phyloP scores from a whole-genome alignment of 2,329 filamentous ascomycete genomes.

The Beauveria sp. region DNA sequence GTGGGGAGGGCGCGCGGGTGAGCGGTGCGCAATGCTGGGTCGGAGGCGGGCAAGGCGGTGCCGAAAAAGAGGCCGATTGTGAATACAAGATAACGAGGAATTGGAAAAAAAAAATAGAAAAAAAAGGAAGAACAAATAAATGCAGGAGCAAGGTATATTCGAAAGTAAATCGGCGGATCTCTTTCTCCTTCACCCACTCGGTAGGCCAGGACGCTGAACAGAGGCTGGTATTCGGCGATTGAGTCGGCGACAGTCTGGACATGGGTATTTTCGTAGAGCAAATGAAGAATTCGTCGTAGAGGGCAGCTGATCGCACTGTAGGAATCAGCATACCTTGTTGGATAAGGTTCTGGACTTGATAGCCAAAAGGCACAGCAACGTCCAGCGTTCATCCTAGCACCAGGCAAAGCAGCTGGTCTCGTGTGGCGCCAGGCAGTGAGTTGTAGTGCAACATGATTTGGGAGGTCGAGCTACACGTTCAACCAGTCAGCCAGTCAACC shows the following conservation, averaged over 20 bases:
- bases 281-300: not conserved
- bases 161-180: too few species aligned
- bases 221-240: not conserved
- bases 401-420: not conserved
- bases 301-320: not conserved
- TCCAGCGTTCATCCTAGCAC: not conserved
- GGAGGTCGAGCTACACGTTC: not conserved
- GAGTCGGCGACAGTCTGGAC: not conserved
- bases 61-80: too few species aligned
- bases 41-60: too few species aligned
- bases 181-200: too few species aligned
- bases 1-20: not conserved
- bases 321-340: not conserved
- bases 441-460: not conserved
- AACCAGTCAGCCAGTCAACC: not conserved
- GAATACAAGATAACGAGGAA: too few species aligned
- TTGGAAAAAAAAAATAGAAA: too few species aligned
- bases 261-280: not conserved
- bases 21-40: not conserved
- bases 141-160: too few species aligned
- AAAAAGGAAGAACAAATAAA: too few species aligned
- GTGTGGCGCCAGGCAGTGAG: not conserved
- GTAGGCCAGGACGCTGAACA: not conserved
- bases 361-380: not conserved
- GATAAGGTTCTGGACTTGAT: not conserved